Percentiles rank a stretch among this genome's conserved stretches.
Conservation (phyloP, 208 protist genomes). For the Crithidia bombi region DNA sequence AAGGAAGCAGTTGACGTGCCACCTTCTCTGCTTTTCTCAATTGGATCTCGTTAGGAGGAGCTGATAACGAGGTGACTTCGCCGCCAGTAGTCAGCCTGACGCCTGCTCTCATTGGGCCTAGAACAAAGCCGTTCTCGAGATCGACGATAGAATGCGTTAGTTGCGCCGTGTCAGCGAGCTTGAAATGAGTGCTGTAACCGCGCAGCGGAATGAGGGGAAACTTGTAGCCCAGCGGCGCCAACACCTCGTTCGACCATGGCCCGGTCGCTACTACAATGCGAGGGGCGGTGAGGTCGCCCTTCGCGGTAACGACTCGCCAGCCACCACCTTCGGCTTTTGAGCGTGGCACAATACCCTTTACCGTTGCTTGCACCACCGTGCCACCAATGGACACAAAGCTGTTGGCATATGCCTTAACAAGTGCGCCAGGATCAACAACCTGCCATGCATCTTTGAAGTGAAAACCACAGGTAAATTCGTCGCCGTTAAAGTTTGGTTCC, state of each 20-base stretch:
- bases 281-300: neutral
- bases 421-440: conserved; percentile 21
- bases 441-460: conserved; percentile 31
- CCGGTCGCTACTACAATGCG: conserved; percentile 23
- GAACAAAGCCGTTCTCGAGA: conserved; percentile 15
- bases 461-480: conserved; percentile 10
- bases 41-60: conserved; percentile 26
- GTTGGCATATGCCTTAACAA: conserved; percentile 28
- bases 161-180: conserved; percentile 11
- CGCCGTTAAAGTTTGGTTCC: conserved; percentile 16
- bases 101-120: conserved; percentile 12
- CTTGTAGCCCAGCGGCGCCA: conserved; percentile 15
- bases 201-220: conserved; percentile 34
- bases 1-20: conserved; percentile 20
- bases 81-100: conserved; percentile 21
- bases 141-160: conserved; percentile 22
- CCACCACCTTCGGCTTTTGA: neutral
- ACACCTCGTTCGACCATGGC: conserved; percentile 18
- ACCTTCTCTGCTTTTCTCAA: conserved; percentile 18
- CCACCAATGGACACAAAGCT: conserved; percentile 14
- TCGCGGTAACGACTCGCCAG: conserved; percentile 16
- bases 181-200: conserved; percentile 34
- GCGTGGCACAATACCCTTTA: conserved; percentile 15
- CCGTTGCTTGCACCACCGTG: conserved; percentile 17
- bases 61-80: conserved; percentile 3